phyloP scores from a whole-genome alignment of 305 asterid species.

The Plantago coronopus region DNA sequence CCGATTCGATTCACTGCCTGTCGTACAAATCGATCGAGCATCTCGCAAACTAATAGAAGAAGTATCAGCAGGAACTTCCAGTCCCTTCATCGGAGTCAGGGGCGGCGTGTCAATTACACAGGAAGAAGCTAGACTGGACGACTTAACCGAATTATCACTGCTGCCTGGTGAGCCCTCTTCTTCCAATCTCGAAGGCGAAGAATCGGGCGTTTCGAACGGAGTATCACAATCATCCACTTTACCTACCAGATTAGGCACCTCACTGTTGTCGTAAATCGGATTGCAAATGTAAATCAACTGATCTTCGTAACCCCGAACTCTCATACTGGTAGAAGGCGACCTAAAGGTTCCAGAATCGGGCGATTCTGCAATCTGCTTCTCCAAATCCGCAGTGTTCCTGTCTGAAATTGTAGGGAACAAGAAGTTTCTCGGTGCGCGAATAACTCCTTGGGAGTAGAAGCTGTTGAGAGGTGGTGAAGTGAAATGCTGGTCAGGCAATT shows the following conservation, averaged over 20 bases:
- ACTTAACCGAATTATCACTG: not conserved
- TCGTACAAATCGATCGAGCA: conserved; percentile 25
- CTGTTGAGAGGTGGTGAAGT: conserved; percentile 29
- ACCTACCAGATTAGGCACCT: not conserved
- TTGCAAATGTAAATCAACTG: conserved; percentile 45
- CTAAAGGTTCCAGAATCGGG: not conserved
- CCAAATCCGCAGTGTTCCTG: conserved; percentile 18
- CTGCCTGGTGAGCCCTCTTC: not conserved
- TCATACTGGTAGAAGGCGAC: conserved; percentile 3
- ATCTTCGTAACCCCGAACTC: conserved; percentile 12
- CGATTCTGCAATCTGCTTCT: conserved; percentile 24
- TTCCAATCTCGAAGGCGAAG: conserved; percentile 48
- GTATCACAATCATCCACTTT: conserved; percentile 20
- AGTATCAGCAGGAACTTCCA: conserved; percentile 41
- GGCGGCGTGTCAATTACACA: conserved; percentile 26
- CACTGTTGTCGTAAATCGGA: conserved; percentile 44
- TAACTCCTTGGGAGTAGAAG: conserved; percentile 49
- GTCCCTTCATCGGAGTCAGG: conserved; percentile 49
- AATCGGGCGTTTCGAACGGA: conserved; percentile 47
- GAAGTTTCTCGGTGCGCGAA: conserved; percentile 46
- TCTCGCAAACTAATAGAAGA: conserved; percentile 40
- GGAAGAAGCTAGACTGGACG: conserved; percentile 2
- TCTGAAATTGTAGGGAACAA: conserved; percentile 34
- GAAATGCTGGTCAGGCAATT: conserved; percentile 5
- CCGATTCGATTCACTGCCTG: conserved; percentile 31